Percentiles rank a stretch among this genome's conserved stretches.
Evolutionary conservation across 2,329 filamentous ascomycete species (phyloP).

Genomic region (Colletotrichum horii): DNA sequence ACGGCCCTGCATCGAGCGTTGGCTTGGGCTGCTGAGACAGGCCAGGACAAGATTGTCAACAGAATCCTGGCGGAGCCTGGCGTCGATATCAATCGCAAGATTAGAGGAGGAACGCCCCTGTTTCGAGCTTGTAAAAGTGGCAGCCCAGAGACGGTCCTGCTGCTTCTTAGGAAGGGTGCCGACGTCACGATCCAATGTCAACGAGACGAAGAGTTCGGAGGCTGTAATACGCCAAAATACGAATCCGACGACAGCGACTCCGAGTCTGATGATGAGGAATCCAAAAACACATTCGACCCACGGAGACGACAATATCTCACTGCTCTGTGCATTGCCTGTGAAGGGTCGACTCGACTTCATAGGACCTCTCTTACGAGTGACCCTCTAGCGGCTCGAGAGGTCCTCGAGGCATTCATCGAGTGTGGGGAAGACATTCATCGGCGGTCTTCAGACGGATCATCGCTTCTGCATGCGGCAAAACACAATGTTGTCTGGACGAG

Average conservation of each 20-base stretch:
- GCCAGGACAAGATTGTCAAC: conserved; percentile 26
- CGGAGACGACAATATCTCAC: not conserved
- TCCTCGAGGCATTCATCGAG: conserved; percentile 24
- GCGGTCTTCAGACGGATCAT: conserved; percentile 14
- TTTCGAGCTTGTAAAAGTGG: not conserved
- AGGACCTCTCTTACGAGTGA: not conserved
- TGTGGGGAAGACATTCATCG: conserved; percentile 28
- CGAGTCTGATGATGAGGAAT: not conserved
- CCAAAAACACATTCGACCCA: not conserved
- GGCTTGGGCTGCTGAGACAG: conserved; percentile 27
- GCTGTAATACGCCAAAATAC: not conserved
- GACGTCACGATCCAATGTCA: conserved; percentile 12
- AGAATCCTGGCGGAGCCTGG: conserved; percentile 33
- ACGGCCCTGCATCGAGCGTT: conserved; percentile 30
- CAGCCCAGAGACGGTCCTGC: not conserved
- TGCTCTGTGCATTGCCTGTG: not conserved
- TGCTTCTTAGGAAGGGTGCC: conserved; percentile 27
- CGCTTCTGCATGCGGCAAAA: conserved; percentile 23
- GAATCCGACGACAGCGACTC: not conserved
- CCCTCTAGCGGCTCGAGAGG: not conserved
- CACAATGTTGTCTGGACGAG: conserved; percentile 1
- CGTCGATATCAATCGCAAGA: conserved; percentile 33
- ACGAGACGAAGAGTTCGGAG: not conserved
- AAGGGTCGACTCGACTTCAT: not conserved
- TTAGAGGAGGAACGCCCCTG: conserved; percentile 22